Evolutionary conservation across 108 stramenopile species (phyloP).

Genomic region (Cyclotella choctawhatcheeana): DNA sequence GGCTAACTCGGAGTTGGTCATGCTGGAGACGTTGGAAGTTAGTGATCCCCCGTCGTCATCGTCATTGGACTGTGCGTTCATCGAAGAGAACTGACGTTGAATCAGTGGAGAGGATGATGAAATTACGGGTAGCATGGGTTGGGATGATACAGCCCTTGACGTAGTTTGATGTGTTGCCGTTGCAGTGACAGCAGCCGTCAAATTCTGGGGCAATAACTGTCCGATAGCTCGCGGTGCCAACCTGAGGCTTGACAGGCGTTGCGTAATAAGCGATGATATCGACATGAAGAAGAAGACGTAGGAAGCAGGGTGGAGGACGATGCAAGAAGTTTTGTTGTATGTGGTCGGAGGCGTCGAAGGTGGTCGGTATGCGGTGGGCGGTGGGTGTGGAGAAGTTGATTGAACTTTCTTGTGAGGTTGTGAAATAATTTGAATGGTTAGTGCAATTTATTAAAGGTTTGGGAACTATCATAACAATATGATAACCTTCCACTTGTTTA

Average conservation of each 20-base stretch:
- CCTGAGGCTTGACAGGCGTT: not conserved
- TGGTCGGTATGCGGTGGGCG: too few species aligned
- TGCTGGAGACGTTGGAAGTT: constrained; percentile 38
- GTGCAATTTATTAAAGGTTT: too few species aligned
- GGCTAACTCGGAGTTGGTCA: constrained; percentile 77
- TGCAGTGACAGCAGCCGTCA: not conserved
- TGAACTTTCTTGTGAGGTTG: too few species aligned
- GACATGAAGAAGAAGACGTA: too few species aligned
- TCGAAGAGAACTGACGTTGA: constrained; percentile 2
- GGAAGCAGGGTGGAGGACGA: too few species aligned
- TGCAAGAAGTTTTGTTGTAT: too few species aligned
- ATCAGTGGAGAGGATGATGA: not conserved
- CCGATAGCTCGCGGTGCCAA: not conserved
- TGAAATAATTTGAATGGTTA: too few species aligned
- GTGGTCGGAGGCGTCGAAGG: too few species aligned
- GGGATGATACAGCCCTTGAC: not conserved
- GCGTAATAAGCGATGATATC: not conserved
- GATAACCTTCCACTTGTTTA: too few species aligned
- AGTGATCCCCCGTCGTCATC: constrained; percentile 7
- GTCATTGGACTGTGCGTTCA: constrained; percentile 9
- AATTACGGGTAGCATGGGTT: not conserved
- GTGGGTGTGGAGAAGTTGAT: too few species aligned
- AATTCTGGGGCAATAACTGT: not conserved
- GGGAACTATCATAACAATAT: too few species aligned
- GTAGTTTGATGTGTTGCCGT: not conserved